Base-by-base conservation (phyloP, 768 basidiomycete genomes). In the Tubosaeta sp. region DNA sequence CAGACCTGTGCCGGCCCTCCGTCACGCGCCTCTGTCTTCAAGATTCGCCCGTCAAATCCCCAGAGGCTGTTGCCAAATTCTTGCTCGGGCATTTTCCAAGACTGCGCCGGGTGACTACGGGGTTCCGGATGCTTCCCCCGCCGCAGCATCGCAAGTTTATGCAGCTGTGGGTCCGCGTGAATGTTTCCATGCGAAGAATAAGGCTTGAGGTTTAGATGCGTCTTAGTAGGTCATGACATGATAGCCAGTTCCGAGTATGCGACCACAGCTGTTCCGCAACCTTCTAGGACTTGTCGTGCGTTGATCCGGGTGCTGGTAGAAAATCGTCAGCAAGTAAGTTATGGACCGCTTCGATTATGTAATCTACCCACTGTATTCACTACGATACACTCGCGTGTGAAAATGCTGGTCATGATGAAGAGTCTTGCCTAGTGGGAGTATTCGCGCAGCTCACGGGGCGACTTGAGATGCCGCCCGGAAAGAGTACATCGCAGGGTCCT, bases 391-490 rank as follows among this genome's bases (percentile, higher is more conserved):
- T n/a, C n/a, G n/a, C n/a, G n/a, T n/a, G n/a, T n/a, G n/a, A n/a
- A n/a, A n/a, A n/a, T n/a, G n/a, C n/a, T n/a, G n/a, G n/a, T n/a
- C n/a, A n/a, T n/a, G n/a, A n/a, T n/a, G n/a, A n/a, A n/a, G n/a
- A n/a, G n/a, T n/a, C n/a, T n/a, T n/a, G n/a, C n/a, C n/a, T n/a
- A n/a, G n/a, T n/a, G n/a, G n/a, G n/a, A n/a, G n/a, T n/a, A n/a
- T n/a, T n/a, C 27, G 9, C 27, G 27, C 9, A 6, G 27, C 6
- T 27, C 27, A 9, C 27, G 27, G 9, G 35, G 38, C 56, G 68
- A 29, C 24, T 69, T 38, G 66, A 68, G 1, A 63, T 69, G 48
- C 54, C 53, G 6, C 64, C 56, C 6, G 60, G 56, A n/a, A 60
- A 67, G 49, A 53, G 55, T 13, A 48, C 59, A 16, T 67, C 65